These are phyloP conservation scores for Oryza glumipatula DNA, from an alignment of 176 grass and related monocot genomes.

Conservation along the genomic window DNA sequence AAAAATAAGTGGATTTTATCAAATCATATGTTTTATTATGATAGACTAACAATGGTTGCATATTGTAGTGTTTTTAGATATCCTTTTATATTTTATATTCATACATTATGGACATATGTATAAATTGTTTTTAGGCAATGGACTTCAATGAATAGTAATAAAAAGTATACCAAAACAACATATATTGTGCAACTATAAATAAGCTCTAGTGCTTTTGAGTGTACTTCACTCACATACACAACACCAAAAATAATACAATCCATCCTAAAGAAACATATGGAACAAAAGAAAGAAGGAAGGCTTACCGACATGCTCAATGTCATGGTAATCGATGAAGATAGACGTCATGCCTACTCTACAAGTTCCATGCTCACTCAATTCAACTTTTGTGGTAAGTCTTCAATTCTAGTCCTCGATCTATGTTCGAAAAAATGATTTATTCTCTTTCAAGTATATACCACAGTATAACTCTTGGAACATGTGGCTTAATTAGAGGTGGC, in stretches of 20 bases:
- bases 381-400: constrained; percentile 31
- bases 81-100: not conserved
- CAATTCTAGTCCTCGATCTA: not conserved
- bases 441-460: not conserved
- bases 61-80: not conserved
- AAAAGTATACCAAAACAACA: not conserved
- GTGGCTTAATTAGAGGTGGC: not conserved
- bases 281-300: not conserved
- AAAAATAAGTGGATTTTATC: not conserved
- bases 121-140: not conserved
- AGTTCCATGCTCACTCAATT: constrained; percentile 4
- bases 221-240: not conserved
- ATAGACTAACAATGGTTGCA: not conserved
- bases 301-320: not conserved
- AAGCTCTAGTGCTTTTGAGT: not conserved
- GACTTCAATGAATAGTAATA: not conserved
- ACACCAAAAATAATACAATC: not conserved
- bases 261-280: not conserved
- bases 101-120: not conserved
- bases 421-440: not conserved
- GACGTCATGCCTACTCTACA: not conserved
- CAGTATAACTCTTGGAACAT: not conserved
- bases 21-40: not conserved
- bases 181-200: constrained; percentile 4
- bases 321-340: constrained; percentile 32